Base-by-base conservation (phyloP, 768 basidiomycete species). In the Termitomyces sp. region DNA sequence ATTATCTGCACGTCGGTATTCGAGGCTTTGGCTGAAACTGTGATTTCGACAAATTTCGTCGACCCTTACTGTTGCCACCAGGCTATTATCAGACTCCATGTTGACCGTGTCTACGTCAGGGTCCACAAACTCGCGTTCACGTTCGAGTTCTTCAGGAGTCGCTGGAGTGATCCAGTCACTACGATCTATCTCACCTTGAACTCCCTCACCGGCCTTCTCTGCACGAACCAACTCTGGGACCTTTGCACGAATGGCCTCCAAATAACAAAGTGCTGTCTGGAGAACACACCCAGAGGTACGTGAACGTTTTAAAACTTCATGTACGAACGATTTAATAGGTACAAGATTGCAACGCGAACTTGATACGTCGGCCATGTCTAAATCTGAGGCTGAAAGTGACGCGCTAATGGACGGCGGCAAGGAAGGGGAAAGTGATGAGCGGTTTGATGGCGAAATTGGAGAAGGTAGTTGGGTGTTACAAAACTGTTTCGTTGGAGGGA, bases 291-390 rank as follows among this genome's bases (percentile, higher is more conserved):
- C 89, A 5, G 90, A 89, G 0, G 92, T 94, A 48, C 90, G 82
- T 13, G 91, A 94, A 38, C 94, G 87, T 53, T 90, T 82, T 14
- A 96, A 79, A 8, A 94, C 89, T 72, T 96, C 92, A 67, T 92
- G 88, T 30, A 96, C 90, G 65, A 96, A 96, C 5, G 80, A 77
- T 62, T 82, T 86, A 61, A 92, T 80, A 8, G 88, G 86, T 8
- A 83, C 73, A 18, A 83, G 67, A 48, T 77, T 75, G 61, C 67
- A 63, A 53, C 71, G 73, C 24, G 70, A 66, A 40, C 66, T 66
- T 38, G 60, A 54, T 40, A 50, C 53, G 36, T 38, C 56, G 10
- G 61, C 35, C 10, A 53, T 47, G 42, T 67, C 65, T 56, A 45
- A 58, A 56, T 62, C 66, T 54, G 62, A 64, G 47, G 59, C 64